Conservation (phyloP, 2,329 filamentous ascomycete species). For the Talaromyces amestolkiae region DNA sequence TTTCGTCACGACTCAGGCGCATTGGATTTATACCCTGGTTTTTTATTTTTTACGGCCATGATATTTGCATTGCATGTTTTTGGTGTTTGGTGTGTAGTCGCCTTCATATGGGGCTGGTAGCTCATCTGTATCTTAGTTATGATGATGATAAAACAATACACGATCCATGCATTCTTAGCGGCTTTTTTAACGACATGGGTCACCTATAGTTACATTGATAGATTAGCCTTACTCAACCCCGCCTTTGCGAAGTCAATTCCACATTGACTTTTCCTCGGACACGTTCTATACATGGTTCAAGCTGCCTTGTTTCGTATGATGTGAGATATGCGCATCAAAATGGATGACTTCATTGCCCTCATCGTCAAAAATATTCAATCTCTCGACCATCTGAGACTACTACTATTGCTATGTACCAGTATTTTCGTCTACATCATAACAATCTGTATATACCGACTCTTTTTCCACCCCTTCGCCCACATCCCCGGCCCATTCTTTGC, state of each 20-base stretch:
- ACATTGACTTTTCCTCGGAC: neutral
- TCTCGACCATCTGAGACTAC: neutral
- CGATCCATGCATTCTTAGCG: neutral
- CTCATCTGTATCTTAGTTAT: neutral
- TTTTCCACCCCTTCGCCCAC: conserved; percentile 12
- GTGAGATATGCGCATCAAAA: neutral
- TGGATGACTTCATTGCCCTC: neutral
- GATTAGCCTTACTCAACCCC: neutral
- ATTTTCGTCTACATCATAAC: neutral
- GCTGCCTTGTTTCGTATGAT: too few species aligned
- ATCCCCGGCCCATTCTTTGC: conserved; percentile 12
- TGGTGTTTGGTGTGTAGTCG: neutral
- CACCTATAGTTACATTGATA: neutral
- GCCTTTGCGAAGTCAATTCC: neutral
- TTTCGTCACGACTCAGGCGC: neutral
- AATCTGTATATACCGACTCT: conserved; percentile 14
- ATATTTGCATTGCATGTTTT: neutral
- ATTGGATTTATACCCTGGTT: conserved; percentile 7
- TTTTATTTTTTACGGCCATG: neutral
- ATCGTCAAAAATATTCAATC: neutral
- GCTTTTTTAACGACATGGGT: neutral
- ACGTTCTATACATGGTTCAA: too few species aligned
- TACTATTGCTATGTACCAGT: neutral
- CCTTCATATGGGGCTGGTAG: neutral
- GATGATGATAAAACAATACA: neutral